phyloP scores from a whole-genome alignment of 148 eudicot species.

The Pharnaceum exiguum region DNA sequence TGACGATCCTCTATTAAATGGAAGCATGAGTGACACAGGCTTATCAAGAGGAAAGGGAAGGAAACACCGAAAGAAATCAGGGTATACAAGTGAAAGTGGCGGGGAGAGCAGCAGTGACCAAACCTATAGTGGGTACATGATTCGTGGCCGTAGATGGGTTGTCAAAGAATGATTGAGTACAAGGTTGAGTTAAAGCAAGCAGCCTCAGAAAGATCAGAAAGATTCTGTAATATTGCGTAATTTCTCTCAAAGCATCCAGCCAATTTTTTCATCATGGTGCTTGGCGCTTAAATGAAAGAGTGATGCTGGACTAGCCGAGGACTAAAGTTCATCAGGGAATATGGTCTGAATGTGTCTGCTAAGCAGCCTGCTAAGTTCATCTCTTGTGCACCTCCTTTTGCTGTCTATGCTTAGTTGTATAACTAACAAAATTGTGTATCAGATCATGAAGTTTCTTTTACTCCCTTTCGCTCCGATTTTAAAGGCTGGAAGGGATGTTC shows the following conservation, averaged over 20 bases:
- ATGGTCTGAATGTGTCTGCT: too few relatives aligned
- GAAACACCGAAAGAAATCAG: slow-evolving; percentile 64
- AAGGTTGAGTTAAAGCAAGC: neutral
- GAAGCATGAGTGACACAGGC: slow-evolving; percentile 81
- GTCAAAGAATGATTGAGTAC: slow-evolving; percentile 54
- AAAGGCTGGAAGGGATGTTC: slow-evolving; percentile 4
- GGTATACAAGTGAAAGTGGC: slow-evolving; percentile 91
- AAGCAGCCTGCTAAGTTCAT: too few relatives aligned
- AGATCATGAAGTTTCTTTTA: too few relatives aligned
- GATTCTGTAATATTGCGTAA: too few relatives aligned
- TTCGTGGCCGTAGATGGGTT: slow-evolving; percentile 86
- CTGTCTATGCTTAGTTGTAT: too few relatives aligned
- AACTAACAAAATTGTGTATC: too few relatives aligned
- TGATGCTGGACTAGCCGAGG: too few relatives aligned
- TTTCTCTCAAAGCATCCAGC: too few relatives aligned
- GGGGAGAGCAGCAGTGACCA: slow-evolving; percentile 95
- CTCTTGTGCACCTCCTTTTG: too few relatives aligned
- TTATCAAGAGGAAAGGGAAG: slow-evolving; percentile 51
- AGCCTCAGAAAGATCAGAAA: neutral
- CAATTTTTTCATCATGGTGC: too few relatives aligned
- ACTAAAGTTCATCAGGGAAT: too few relatives aligned
- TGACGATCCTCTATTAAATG: slow-evolving; percentile 88
- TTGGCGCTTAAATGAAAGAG: too few relatives aligned
- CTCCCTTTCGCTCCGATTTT: neutral
- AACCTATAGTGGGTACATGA: slow-evolving; percentile 56